Conservation (phyloP, 2,329 filamentous ascomycete genomes). For the Cladobotryum protrusum region DNA sequence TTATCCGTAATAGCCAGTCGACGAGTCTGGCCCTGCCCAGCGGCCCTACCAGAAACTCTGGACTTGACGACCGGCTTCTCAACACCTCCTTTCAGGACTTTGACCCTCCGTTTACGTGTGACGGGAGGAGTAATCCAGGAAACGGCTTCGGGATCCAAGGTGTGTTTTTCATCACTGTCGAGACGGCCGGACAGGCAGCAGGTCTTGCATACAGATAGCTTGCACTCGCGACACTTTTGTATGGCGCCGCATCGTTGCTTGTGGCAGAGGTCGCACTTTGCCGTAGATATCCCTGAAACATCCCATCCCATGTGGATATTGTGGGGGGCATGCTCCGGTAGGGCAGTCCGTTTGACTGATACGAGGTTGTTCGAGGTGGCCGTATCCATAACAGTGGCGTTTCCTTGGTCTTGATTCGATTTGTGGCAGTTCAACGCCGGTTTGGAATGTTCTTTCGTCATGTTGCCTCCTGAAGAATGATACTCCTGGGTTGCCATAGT, state of each 20-base stretch:
- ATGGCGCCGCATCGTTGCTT: constrained; percentile 18
- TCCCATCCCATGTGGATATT: constrained; percentile 17
- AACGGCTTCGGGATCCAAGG: constrained; percentile 14
- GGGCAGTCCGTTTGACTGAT: no score
- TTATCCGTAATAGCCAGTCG: not conserved
- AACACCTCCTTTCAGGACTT: not conserved
- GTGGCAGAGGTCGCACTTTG: constrained; percentile 23
- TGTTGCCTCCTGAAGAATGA: no score
- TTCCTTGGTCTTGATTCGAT: no score
- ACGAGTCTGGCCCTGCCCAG: not conserved
- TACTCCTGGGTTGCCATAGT: no score
- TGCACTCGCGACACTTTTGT: constrained; percentile 19
- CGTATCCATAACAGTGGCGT: no score
- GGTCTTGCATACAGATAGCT: constrained; percentile 18
- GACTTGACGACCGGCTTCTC: not conserved
- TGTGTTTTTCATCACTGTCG: constrained; percentile 14
- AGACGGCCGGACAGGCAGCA: constrained; percentile 16
- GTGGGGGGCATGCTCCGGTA: not conserved
- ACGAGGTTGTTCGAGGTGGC: no score
- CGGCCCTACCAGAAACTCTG: not conserved
- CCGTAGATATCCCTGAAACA: constrained; percentile 17
- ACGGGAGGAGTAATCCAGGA: constrained; percentile 13
- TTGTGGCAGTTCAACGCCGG: no score
- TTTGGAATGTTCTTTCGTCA: no score
- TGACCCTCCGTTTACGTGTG: constrained; percentile 2